Base-by-base conservation (phyloP, 2,329 filamentous ascomycete genomes). In the Pseudogymnoascus sp. region DNA sequence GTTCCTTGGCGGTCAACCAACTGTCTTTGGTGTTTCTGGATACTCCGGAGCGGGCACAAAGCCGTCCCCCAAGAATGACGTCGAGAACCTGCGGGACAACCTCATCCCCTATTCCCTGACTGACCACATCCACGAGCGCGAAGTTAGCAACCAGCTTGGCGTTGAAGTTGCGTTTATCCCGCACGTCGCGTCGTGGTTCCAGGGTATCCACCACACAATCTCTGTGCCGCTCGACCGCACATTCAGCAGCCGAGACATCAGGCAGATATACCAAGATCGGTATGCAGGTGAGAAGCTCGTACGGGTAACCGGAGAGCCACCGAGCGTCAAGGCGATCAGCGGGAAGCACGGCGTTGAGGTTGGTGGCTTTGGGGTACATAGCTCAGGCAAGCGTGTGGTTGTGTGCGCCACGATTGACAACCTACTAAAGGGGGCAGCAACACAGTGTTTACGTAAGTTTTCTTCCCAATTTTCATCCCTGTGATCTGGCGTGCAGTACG, bases 11-110 rank as follows among this genome's bases (percentile, higher is more conserved):
- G 91, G 88, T 21, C 82, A 88, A 71, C 92, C 93, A 6, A 90
- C 87, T 18, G 81, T 95, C 60, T 97, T 97, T 71, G 93, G 93
- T 75, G 89, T 97, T 5, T 95, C 90, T 2, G 93, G 93, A 23
- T 97, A 97, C 79, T 96, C 91, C 0, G 95, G 95, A 40, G 95
- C 95, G 8, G 95, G 95, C 69, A 96, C 93, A 55, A 97, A 96
- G 81, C 92, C 91, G 0, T 91, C 87, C 67, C 88, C 91, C 18
- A 97, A 96, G 84, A 99, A 97, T 79, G 90, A 97, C 72, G 85
- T 96, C 45, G 81, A 89, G 35, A 82, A 89, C 68, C 85, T 99
- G 25, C 88, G 83, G 62, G 86, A 96, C 79, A 97, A 97, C 78
- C 79, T 97, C 64, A 89, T 97, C 62, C 88, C 93, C 0, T 97